A percentile compares a stretch with the other conserved stretches of the same genome.
phyloP scores from a whole-genome alignment of 2,329 filamentous ascomycete genomes.

The Ustilaginoidea virens region DNA sequence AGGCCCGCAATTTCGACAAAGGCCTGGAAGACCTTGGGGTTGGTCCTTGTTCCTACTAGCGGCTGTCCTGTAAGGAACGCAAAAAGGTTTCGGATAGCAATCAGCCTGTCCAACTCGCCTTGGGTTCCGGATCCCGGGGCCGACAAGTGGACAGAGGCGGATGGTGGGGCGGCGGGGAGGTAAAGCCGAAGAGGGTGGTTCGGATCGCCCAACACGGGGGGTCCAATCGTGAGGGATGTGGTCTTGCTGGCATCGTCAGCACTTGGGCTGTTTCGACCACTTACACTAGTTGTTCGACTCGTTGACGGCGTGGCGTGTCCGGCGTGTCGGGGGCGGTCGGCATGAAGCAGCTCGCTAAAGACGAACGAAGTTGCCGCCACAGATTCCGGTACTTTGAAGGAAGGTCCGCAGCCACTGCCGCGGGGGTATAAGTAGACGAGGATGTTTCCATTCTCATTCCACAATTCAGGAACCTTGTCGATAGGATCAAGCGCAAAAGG shows the following conservation, averaged over 20 bases:
- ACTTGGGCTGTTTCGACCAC: slow-evolving; percentile 29
- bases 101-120: slow-evolving; percentile 35
- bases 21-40: slow-evolving; percentile 36
- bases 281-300: slow-evolving; percentile 22
- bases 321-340: no score
- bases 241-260: slow-evolving; percentile 32
- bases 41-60: slow-evolving; percentile 39
- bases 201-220: slow-evolving; percentile 19
- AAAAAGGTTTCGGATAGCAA: slow-evolving; percentile 49
- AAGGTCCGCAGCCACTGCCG: slow-evolving; percentile 33
- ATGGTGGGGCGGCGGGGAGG: slow-evolving; percentile 30
- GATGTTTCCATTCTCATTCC: slow-evolving; percentile 44
- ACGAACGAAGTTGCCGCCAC: slow-evolving; percentile 37
- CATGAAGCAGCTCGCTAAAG: slow-evolving; percentile 36
- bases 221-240: slow-evolving; percentile 21
- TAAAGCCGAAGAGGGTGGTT: slow-evolving; percentile 35
- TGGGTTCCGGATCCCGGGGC: slow-evolving; percentile 17
- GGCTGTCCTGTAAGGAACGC: slow-evolving; percentile 50
- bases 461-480: slow-evolving; percentile 51
- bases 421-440: slow-evolving; percentile 41
- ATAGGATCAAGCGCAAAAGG: no score
- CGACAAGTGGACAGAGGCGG: slow-evolving; percentile 18
- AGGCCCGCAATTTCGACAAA: slow-evolving; percentile 38
- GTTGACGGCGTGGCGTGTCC: slow-evolving; percentile 11
- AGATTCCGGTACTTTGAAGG: slow-evolving; percentile 43